phyloP scores from a whole-genome alignment of 331 rosid genomes.

The Prunus yedoensis region DNA sequence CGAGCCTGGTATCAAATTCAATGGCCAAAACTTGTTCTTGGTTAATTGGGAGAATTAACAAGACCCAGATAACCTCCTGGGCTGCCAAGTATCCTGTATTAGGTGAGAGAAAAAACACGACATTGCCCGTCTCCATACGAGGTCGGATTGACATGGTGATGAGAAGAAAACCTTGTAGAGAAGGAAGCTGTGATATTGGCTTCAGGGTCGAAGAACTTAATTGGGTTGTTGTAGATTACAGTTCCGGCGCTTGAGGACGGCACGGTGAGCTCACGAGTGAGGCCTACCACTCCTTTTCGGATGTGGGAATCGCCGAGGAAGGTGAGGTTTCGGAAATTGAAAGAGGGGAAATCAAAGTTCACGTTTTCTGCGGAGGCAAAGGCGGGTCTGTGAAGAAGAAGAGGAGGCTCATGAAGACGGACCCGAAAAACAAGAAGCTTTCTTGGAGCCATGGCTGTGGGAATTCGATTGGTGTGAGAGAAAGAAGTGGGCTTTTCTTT shows the following conservation, averaged over 20 bases:
- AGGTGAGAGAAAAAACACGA: conserved; percentile 41
- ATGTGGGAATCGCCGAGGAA: too few species aligned
- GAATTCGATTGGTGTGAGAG: too few species aligned
- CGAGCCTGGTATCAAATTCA: conserved; percentile 60
- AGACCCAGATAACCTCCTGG: conserved; percentile 46
- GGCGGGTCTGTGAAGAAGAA: background rate
- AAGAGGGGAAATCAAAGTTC: too few species aligned
- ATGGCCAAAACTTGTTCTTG: conserved; percentile 51
- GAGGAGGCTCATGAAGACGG: background rate
- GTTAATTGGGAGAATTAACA: conserved; percentile 43
- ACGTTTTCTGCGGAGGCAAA: too few species aligned
- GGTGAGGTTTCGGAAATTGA: too few species aligned
- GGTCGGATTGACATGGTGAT: conserved; percentile 18
- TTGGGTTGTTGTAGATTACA: too few species aligned
- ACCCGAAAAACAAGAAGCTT: conserved; percentile 38
- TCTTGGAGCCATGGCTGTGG: conserved; percentile 35
- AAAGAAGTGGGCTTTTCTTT: too few species aligned
- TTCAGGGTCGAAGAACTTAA: too few species aligned
- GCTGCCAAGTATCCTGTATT: conserved; percentile 39
- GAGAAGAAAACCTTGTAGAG: conserved; percentile 58
- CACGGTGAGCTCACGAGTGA: too few species aligned
- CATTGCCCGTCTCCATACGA: too few species aligned
- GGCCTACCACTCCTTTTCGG: too few species aligned
- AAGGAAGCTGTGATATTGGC: conserved; percentile 46
- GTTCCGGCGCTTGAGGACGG: too few species aligned